Base-by-base conservation (phyloP, 2,329 filamentous ascomycete species). In the Aspergillaceae sp. region DNA sequence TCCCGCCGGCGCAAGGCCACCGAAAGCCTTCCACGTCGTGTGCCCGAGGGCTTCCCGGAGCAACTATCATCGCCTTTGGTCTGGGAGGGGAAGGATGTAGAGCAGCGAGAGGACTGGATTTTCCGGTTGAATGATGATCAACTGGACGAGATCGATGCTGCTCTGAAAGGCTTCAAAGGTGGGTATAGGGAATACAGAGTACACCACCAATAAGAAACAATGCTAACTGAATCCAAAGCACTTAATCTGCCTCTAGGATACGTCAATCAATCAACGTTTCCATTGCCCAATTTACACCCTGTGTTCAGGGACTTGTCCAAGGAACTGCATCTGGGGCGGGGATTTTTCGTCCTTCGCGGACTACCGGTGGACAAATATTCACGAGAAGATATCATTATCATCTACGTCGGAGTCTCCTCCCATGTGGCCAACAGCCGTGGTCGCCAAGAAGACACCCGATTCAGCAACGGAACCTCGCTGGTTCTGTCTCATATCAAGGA, bases 181-280 rank as follows among this genome's bases (percentile, higher is more conserved):
- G 7, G 10, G 27, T 19, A 41, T 19, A 19, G 19, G 19, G 19
- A 1, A 19, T 19, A 19, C 19, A 19, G 19, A 19, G 6, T 11
- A 7, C 4, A 3, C 26, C 7, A 29, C 40, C 5, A 6, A n/a
- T n/a, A 29, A 19, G 19, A 19, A 19, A 19, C 19, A 19, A 19
- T 19, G 5, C 40, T 41, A 30, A 30, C 11, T 37, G 35, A 29
- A 41, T 30, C 9, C 19, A 29, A 9, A 48, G 46, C 71, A 67
- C 7, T 61, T 6, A 35, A 45, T 4, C 42, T 48, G 32, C 45
- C 56, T 3, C 26, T 52, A n/a, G 53, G 51, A 1, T 33, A 73
- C 40, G 62, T 83, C 41, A 66, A 57, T 5, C 66, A 69, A 47
- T 66, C 71, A 2, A 72, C 61, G 0, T 74, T 74, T 44, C 66